phyloP scores from a whole-genome alignment of 1,284 basidiomycete species.

The Cryptococcus wingfieldii region DNA sequence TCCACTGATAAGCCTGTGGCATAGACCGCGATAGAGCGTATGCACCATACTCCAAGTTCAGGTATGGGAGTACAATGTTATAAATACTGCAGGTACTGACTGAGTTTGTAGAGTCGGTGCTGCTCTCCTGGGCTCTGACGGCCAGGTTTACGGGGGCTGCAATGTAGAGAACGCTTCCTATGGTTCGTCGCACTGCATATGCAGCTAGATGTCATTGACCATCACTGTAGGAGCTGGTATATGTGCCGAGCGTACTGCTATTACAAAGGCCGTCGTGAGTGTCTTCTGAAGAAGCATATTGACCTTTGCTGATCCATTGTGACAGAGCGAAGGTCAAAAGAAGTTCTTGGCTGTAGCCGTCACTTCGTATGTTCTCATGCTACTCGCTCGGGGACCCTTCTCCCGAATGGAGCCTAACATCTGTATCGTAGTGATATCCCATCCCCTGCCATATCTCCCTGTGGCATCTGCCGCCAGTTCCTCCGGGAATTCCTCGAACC shows the following conservation, averaged over 20 bases:
- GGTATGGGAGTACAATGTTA: slow-evolving; percentile 30
- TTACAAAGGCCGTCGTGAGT: slow-evolving; percentile 78
- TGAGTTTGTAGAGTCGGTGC: slow-evolving; percentile 63
- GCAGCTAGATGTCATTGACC: background rate
- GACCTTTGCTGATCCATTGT: background rate
- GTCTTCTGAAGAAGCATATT: background rate
- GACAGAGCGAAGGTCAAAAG: slow-evolving; percentile 67
- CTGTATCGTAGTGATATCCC: slow-evolving; percentile 57
- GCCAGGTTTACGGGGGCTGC: slow-evolving; percentile 70
- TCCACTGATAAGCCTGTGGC: background rate
- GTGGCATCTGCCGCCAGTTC: slow-evolving; percentile 87
- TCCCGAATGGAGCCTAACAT: background rate
- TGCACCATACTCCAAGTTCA: slow-evolving; percentile 76
- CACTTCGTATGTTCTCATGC: slow-evolving; percentile 56
- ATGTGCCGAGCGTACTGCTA: slow-evolving; percentile 82
- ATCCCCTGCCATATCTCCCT: slow-evolving; percentile 63
- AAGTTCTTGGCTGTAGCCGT: slow-evolving; percentile 70
- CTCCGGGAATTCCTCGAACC: slow-evolving; percentile 80
- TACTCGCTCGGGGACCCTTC: background rate
- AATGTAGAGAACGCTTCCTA: slow-evolving; percentile 91
- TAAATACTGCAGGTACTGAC: background rate
- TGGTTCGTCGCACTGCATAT: slow-evolving; percentile 53
- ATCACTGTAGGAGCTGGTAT: slow-evolving; percentile 53
- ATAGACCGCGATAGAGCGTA: slow-evolving; percentile 61
- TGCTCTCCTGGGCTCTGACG: slow-evolving; percentile 65